Evolutionary conservation across 805 yeast species (phyloP), one percentile per base, ranked within the genome.

Genomic region (Wickerhamiella galacta): DNA sequence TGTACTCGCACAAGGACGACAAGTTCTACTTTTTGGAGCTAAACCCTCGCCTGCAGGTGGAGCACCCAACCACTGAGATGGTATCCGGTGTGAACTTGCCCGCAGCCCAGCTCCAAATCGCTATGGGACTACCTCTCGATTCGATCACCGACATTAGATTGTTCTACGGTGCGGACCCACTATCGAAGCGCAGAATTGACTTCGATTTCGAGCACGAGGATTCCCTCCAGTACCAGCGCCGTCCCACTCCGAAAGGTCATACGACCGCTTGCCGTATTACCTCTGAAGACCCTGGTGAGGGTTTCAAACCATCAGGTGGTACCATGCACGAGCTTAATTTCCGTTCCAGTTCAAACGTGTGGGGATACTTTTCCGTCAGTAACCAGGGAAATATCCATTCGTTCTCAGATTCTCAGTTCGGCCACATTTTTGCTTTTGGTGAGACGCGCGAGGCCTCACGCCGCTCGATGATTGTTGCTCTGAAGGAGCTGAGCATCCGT

Each of bases 21-120:
- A 82, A 85, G 55, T 90, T 87, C 56, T 90, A 85, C 67, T 90
- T 90, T 59, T 67, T 90, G 55, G 99, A 90, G 63, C 70, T 90
- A 56, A 90, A 90, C 57, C 98, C 99, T 50, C 80, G 99, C 68
- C 68, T 90, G 57, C 99, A 90, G 66, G 99, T 90, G 39, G 99
- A 90, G 68, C 99, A 90, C 68, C 99, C 99, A 51, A 90, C 98
- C 28, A 90, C 98, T 25, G 99, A 90, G 64, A 90, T 90, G 99
- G 98, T 83, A 36, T 77, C 93, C 16, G 98, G 98, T 44, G 95
- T 90, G 34, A 92, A 90, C 54, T 68, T 90, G 54, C 99, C 99
- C 19, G 93, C 95, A 37, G 94, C 99, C 24, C 98, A 90, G 63
- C 71, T 90, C 45, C 98, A 90, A 63, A 81, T 90, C 59, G 96